These are phyloP conservation scores for Proteromonas lacertae DNA, from an alignment of 352 stramenopile species.

Conservation along the genomic window DNA sequence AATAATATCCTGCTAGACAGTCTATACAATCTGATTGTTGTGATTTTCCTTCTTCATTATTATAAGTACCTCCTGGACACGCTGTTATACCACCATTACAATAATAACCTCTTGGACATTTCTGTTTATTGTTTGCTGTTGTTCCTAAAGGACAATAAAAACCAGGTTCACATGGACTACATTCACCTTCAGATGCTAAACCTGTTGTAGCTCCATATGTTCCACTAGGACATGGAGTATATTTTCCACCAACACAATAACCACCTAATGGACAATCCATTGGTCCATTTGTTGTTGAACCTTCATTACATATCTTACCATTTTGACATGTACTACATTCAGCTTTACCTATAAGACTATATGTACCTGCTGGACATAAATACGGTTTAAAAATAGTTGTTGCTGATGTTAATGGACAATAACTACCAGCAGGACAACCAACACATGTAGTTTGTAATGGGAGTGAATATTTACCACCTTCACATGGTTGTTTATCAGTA, in stretches of 20 bases:
- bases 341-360: conserved; percentile 5
- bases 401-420: conserved; percentile 5
- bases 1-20: conserved; percentile 11
- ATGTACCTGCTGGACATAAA: conserved; percentile 9
- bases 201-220: conserved; percentile 20
- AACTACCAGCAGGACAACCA: conserved; percentile 7
- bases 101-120: conserved; percentile 13
- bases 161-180: conserved; percentile 27
- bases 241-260: conserved; percentile 20
- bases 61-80: conserved; percentile 9
- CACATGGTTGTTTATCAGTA: too few relatives aligned
- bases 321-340: conserved; percentile 7
- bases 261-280: conserved; percentile 18
- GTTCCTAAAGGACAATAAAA: conserved; percentile 21
- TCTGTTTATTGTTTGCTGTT: conserved; percentile 1
- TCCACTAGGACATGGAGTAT: conserved; percentile 24
- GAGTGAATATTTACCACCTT: too few relatives aligned
- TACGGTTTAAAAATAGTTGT: conserved; percentile 5
- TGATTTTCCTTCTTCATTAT: conserved; percentile 4
- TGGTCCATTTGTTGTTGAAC: background rate
- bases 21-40: conserved; percentile 4
- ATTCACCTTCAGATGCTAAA: conserved; percentile 25
- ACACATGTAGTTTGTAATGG: conserved; percentile 7
- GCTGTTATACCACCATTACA: conserved; percentile 7
- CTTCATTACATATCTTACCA: conserved; percentile 10